Conservation (phyloP, 2,329 filamentous ascomycete genomes). For the Talaromyces sp. region DNA sequence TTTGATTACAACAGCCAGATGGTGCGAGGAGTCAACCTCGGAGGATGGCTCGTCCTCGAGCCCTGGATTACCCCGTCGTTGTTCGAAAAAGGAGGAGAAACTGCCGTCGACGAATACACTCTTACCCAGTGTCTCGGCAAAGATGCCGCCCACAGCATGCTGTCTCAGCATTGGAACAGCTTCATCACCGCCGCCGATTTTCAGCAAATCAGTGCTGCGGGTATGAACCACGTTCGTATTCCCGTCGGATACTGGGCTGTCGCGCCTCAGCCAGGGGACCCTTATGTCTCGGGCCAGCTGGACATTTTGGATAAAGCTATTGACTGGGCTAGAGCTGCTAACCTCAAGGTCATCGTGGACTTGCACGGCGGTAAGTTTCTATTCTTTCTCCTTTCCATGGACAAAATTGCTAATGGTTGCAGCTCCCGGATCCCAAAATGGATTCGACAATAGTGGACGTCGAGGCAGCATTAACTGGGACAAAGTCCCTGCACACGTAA, state of each 20-base stretch:
- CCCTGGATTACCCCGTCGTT: constrained; percentile 61
- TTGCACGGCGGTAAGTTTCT: constrained; percentile 56
- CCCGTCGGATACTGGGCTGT: constrained; percentile 64
- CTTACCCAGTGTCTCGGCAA: constrained; percentile 47
- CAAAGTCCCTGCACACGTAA: constrained; percentile 26
- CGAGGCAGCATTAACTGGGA: constrained; percentile 35
- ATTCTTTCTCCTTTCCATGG: not conserved
- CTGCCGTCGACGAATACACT: constrained; percentile 55
- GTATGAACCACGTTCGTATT: constrained; percentile 60
- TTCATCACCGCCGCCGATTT: constrained; percentile 55
- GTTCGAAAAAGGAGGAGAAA: constrained; percentile 46
- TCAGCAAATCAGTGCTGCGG: constrained; percentile 48
- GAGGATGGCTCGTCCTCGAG: constrained; percentile 61
- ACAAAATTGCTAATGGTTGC: not conserved
- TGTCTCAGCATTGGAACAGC: constrained; percentile 54
- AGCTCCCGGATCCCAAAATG: constrained; percentile 60
- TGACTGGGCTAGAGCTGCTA: constrained; percentile 52
- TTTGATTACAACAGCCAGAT: constrained; percentile 52
- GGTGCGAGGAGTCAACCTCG: constrained; percentile 60
- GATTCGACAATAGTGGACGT: constrained; percentile 61
- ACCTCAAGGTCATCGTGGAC: constrained; percentile 62
- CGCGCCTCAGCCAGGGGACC: constrained; percentile 48
- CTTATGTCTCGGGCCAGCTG: constrained; percentile 59
- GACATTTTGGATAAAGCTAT: constrained; percentile 53
- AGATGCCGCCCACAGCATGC: constrained; percentile 40